Evolutionary conservation across 78 protist genomes (phyloP), one percentile per base, ranked within the genome.

Genomic region (Pigoraptor vietnamica): DNA sequence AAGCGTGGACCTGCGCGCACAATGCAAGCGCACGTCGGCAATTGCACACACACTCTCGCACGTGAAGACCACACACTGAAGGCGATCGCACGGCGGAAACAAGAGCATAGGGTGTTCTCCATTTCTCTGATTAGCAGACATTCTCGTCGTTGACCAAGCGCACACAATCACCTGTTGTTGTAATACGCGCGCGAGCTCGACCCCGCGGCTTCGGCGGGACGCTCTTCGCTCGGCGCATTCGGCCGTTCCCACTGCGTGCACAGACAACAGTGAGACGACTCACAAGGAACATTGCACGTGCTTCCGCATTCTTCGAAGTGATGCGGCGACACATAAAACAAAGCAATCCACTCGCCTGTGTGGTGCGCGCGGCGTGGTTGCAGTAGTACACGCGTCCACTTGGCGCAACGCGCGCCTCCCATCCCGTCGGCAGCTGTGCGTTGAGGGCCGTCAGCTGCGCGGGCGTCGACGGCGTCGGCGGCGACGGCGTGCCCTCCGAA

Each of bases 381-480:
- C 79, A 37, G 34, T 87, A 87, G 56, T 87, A 87, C 29, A 87
- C 90, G 1, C 56, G 40, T 25, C 90, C 90, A 21, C 34, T 87
- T 23, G 90, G 38, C 1, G 90, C 56, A 19, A 24, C 34, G 67
- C 90, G 90, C 39, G 90, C 90, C 56, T 87, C 90, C 90, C 90
- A 87, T 23, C 90, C 90, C 34, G 90, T 0, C 1, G 90, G 90
- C 14, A 87, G n/a, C 39, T n/a, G 29, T 2, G 32, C 40, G 32
- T 86, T 86, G 56, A 86, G 21, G 1, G 37, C n/a, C 39, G 29
- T 36, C 89, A 86, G 10, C n/a, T 86, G 37, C 29, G 40, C 2
- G 24, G 37, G 89, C 1, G 89, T 86, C 39, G 87, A 82, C 67
- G 67, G 67, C 67, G n/a, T n/a, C n/a, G 67, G 67, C 67, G 67